Conservation (phyloP, 2,329 filamentous ascomycete species). For the Sporothrix inflata region DNA sequence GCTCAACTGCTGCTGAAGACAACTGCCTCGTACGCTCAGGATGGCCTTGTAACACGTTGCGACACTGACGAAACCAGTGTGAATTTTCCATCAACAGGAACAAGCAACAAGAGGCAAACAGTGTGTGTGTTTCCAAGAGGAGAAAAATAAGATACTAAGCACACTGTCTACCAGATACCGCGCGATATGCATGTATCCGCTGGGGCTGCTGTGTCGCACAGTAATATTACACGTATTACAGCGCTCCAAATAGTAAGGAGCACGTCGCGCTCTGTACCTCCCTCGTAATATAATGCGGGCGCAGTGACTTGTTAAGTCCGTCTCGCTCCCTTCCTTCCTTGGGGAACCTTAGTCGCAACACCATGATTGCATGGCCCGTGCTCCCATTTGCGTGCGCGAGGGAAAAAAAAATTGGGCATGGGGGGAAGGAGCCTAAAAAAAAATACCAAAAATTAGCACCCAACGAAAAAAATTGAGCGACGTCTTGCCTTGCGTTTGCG, state of each 20-base stretch:
- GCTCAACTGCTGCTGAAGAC: background rate
- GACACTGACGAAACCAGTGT: background rate
- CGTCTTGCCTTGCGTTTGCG: constrained; percentile 12
- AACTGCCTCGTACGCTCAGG: background rate
- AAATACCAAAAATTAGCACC: background rate
- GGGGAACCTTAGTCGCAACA: background rate
- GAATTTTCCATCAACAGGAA: background rate
- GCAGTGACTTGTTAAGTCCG: constrained; percentile 18
- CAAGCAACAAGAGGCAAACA: background rate
- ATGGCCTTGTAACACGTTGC: background rate
- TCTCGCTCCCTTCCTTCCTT: constrained; percentile 11
- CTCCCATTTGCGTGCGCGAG: constrained; percentile 18
- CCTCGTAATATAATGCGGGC: background rate
- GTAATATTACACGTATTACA: constrained; percentile 6
- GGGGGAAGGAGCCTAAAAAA: background rate
- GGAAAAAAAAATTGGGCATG: constrained; percentile 22
- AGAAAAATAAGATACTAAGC: background rate
- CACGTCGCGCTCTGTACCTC: background rate
- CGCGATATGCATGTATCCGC: constrained; percentile 22
- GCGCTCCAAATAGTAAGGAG: background rate
- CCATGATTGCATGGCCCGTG: background rate
- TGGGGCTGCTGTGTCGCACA: background rate
- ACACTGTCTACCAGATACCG: background rate
- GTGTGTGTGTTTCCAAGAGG: background rate
- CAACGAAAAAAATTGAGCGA: background rate